Percentiles rank a stretch among this genome's conserved stretches.
phyloP scores from a whole-genome alignment of 768 basidiomycete species.

The Tricholoma sp. region DNA sequence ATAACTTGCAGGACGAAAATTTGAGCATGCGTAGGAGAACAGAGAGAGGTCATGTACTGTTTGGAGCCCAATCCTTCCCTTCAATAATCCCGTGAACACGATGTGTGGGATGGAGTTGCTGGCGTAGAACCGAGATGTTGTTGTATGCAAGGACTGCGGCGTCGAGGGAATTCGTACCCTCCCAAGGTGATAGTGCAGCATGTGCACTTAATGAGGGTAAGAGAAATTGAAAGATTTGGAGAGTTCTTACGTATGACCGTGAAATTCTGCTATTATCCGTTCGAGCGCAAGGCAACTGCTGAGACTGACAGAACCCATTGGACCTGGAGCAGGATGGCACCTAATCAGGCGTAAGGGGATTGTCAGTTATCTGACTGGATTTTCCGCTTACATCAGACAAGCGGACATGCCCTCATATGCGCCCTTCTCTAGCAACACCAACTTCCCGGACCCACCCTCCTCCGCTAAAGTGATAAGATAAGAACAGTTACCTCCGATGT shows the following conservation, averaged over 20 bases:
- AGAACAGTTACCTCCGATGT: not conserved
- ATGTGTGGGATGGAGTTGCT: constrained; percentile 74
- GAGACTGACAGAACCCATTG: constrained; percentile 61
- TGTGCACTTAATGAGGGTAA: constrained; percentile 52
- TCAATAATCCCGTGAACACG: constrained; percentile 78
- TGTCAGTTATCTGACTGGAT: not conserved
- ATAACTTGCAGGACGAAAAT: constrained; percentile 49
- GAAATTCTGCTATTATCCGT: constrained; percentile 56
- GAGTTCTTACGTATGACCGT: constrained; percentile 60
- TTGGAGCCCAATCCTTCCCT: constrained; percentile 71
- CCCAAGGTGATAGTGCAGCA: constrained; percentile 78
- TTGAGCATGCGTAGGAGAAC: not conserved
- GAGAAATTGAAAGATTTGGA: not conserved
- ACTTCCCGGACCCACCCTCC: constrained; percentile 75
- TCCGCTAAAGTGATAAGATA: constrained; percentile 44
- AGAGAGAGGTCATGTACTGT: constrained; percentile 39
- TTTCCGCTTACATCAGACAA: constrained; percentile 61
- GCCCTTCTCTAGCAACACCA: constrained; percentile 60
- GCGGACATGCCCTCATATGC: constrained; percentile 74
- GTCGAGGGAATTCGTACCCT: constrained; percentile 78
- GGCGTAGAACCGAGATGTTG: constrained; percentile 73
- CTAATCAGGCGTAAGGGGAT: constrained; percentile 27
- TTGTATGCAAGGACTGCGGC: constrained; percentile 85
- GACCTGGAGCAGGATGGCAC: constrained; percentile 82
- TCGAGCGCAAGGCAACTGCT: constrained; percentile 61